phyloP scores from a whole-genome alignment of 805 yeast species.

The Clavispora fructus region DNA sequence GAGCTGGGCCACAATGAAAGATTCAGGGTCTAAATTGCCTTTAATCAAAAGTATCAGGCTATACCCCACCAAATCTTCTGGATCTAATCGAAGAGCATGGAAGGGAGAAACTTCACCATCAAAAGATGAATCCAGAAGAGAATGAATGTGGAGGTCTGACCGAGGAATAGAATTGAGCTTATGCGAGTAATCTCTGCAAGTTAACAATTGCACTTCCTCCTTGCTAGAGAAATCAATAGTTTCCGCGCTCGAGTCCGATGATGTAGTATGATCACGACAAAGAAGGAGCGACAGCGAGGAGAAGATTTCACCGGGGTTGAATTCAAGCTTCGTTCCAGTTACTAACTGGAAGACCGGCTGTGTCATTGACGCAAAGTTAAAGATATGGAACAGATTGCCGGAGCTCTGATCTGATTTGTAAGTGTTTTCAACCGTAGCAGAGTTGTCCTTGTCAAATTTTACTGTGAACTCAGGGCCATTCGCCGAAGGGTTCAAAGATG shows the following conservation, averaged over 20 bases:
- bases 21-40: background rate
- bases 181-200: background rate
- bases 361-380: background rate
- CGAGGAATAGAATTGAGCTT: slow-evolving; percentile 40
- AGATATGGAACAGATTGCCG: background rate
- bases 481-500: background rate
- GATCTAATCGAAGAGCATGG: slow-evolving; percentile 40
- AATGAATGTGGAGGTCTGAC: slow-evolving; percentile 32
- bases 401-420: slow-evolving; percentile 6
- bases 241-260: background rate
- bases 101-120: slow-evolving; percentile 49
- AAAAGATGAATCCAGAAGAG: slow-evolving; percentile 48
- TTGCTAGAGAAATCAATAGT: background rate
- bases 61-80: slow-evolving; percentile 35
- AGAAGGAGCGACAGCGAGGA: background rate
- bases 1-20: background rate
- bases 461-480: background rate
- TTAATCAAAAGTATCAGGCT: slow-evolving; percentile 21
- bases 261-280: background rate
- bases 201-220: background rate
- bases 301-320: background rate
- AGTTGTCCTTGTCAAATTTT: background rate
- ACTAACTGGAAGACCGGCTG: background rate
- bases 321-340: background rate
- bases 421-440: background rate